Percentiles rank a stretch among this genome's conserved stretches.
phyloP scores from a whole-genome alignment of 495 filamentous ascomycete genomes.

The Penicillium mononematosum region DNA sequence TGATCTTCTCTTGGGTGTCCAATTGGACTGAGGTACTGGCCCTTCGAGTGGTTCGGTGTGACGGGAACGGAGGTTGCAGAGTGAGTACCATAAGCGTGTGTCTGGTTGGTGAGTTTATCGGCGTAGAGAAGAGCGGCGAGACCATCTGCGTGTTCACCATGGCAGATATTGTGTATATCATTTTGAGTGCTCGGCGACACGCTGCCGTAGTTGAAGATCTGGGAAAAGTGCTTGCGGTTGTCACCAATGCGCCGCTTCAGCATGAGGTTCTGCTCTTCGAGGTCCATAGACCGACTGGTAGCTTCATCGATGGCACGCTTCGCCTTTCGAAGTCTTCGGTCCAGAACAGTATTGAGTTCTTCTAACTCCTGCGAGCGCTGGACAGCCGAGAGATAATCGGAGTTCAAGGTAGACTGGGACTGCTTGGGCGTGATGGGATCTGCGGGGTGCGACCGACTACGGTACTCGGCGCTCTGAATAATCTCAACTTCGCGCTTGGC shows the following conservation, averaged over 20 bases:
- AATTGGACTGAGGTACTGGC: slow-evolving; percentile 57
- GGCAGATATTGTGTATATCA: slow-evolving; percentile 47
- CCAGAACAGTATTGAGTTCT: slow-evolving; percentile 60
- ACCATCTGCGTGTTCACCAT: slow-evolving; percentile 49
- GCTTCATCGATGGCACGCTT: slow-evolving; percentile 77
- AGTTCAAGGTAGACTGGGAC: slow-evolving; percentile 28
- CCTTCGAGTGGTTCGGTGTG: slow-evolving; percentile 61
- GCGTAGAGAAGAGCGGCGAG: slow-evolving; percentile 76
- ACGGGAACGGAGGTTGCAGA: slow-evolving; percentile 68
- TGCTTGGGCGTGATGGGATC: slow-evolving; percentile 34
- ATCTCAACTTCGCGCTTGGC: slow-evolving; percentile 88
- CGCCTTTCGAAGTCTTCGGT: slow-evolving; percentile 64
- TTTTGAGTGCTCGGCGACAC: slow-evolving; percentile 42
- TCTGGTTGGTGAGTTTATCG: slow-evolving; percentile 68
- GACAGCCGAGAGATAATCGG: slow-evolving; percentile 44
- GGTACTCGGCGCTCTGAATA: slow-evolving; percentile 59
- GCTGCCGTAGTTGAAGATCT: slow-evolving; percentile 57
- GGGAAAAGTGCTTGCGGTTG: slow-evolving; percentile 79
- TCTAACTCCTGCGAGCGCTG: slow-evolving; percentile 59
- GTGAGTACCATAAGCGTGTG: slow-evolving; percentile 21
- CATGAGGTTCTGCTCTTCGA: slow-evolving; percentile 69
- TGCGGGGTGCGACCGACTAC: slow-evolving; percentile 39
- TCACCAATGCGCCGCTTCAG: slow-evolving; percentile 80
- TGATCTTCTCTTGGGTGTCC: slow-evolving; percentile 50
- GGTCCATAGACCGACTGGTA: slow-evolving; percentile 39